Conservation (phyloP, 148 eudicot species). For the Diospyros kaki region DNA sequence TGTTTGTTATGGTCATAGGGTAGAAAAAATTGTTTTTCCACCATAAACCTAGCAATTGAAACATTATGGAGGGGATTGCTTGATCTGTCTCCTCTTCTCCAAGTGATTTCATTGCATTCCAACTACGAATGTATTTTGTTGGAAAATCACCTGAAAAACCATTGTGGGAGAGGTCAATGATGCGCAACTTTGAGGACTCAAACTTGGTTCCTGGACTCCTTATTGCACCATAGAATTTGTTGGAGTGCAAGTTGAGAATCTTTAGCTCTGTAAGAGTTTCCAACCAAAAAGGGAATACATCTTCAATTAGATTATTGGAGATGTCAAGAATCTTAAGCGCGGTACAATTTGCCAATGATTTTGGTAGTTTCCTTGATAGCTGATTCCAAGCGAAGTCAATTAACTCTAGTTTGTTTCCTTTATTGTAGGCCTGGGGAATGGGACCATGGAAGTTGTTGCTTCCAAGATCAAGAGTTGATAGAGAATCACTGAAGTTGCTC, state of each 20-base stretch:
- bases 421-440: slow-evolving; percentile 15
- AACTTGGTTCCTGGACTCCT: not conserved
- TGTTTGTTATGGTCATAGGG: slow-evolving; percentile 25
- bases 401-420: slow-evolving; percentile 4
- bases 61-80: no score
- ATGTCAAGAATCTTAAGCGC: slow-evolving; percentile 30
- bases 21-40: not conserved
- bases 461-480: slow-evolving; percentile 9
- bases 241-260: slow-evolving; percentile 24
- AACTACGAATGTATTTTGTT: slow-evolving; percentile 8
- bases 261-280: slow-evolving; percentile 31
- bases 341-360: slow-evolving; percentile 15
- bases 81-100: no score
- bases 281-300: slow-evolving; percentile 46
- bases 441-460: slow-evolving; percentile 15
- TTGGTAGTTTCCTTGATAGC: slow-evolving; percentile 13
- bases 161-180: slow-evolving; percentile 40
- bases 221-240: slow-evolving; percentile 32
- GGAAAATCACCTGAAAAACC: slow-evolving; percentile 29
- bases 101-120: slow-evolving; percentile 23
- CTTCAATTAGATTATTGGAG: slow-evolving; percentile 30
- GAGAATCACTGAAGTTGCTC: not conserved
- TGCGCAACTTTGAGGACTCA: slow-evolving; percentile 21
- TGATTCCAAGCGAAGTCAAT: slow-evolving; percentile 16
- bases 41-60: no score